These are phyloP conservation scores for Aspergillus sparsus DNA, from an alignment of 495 filamentous ascomycete genomes.

Conservation along the genomic window DNA sequence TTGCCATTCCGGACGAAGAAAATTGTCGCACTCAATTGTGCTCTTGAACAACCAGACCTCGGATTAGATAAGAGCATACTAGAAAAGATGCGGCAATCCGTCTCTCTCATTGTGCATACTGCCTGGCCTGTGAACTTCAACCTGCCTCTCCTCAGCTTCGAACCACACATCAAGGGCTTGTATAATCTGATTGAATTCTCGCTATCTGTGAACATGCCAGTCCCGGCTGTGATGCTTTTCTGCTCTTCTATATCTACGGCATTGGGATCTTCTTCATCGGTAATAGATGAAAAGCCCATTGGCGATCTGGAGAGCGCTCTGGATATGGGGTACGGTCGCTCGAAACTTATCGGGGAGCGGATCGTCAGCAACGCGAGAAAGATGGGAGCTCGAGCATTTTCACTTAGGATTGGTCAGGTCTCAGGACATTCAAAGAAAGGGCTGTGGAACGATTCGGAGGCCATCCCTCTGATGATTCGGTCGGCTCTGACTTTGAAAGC, in stretches of 20 bases:
- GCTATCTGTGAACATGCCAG: conserved; percentile 39
- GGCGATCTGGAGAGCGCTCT: conserved; percentile 41
- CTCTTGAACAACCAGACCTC: conserved; percentile 43
- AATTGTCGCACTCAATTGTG: conserved; percentile 41
- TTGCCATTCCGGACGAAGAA: conserved; percentile 31
- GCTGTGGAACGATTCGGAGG: conserved; percentile 62
- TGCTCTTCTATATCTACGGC: conserved; percentile 55
- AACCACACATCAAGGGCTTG: conserved; percentile 51
- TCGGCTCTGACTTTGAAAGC: conserved; percentile 50
- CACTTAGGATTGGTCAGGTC: conserved; percentile 62
- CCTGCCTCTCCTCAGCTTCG: conserved; percentile 39
- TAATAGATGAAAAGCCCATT: conserved; percentile 47
- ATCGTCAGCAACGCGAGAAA: conserved; percentile 45
- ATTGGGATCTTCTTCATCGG: conserved; percentile 30
- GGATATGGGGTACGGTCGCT: conserved; percentile 58
- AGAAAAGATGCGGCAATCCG: conserved; percentile 38
- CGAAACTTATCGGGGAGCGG: conserved; percentile 58
- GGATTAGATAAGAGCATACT: conserved; percentile 41
- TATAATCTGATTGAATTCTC: conserved; percentile 57
- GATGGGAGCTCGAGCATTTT: conserved; percentile 40
- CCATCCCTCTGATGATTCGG: conserved; percentile 56
- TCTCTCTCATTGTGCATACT: conserved; percentile 55
- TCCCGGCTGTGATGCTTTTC: conserved; percentile 53
- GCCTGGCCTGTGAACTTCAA: conserved; percentile 64
- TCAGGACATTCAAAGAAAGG: conserved; percentile 54